Base-by-base conservation (phyloP, 108 stramenopile genomes). In the Pseudonitzschia multiseries region DNA sequence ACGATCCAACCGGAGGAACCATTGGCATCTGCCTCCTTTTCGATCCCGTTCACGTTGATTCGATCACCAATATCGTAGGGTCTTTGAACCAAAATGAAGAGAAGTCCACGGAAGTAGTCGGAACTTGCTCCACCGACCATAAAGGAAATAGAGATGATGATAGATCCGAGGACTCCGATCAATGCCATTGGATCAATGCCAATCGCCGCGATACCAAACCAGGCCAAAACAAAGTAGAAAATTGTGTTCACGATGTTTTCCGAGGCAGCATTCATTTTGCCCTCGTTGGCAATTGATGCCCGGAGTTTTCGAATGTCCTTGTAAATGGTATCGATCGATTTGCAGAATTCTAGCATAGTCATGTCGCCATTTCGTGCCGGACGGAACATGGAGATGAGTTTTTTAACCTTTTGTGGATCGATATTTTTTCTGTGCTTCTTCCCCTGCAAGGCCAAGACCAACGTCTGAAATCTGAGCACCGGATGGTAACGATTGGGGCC, bases 21-120 rank as follows among this genome's bases (percentile, higher is more conserved):
- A 69, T 24, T 53, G 22, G 24, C 68, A 54, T 22, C 46, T 48
- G 68, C 41, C 20, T 24, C 51, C 28, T 0, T 5, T 17, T 22
- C 52, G n/a, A 43, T 18, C 22, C 20, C 14, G 28, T 4, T 46
- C 21, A 89, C 76, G 3, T 73, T 73, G 54, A 89, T 85, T 52
- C 86, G 60, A 71, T 89, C 89, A 62, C 89, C 89, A 29, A 89
- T 83, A 53, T 89, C 89, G 70, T 84, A 89, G 13, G 89, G 89
- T 14, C 80, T 46, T 44, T 83, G 65, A 5, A 84, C 68, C 33
- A 84, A 74, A 42, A 88, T 84, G 6, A 88, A 78, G 1, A 88
- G 62, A 22, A 88, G 44, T 50, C 87, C 87, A 51, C 84, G 77
- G 62, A 86, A 83, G 60, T 85, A 86, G 20, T 89, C 84, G 14